Conservation (phyloP, 371 early-diverging fungal species). For the Blastocladiella emersonii region DNA sequence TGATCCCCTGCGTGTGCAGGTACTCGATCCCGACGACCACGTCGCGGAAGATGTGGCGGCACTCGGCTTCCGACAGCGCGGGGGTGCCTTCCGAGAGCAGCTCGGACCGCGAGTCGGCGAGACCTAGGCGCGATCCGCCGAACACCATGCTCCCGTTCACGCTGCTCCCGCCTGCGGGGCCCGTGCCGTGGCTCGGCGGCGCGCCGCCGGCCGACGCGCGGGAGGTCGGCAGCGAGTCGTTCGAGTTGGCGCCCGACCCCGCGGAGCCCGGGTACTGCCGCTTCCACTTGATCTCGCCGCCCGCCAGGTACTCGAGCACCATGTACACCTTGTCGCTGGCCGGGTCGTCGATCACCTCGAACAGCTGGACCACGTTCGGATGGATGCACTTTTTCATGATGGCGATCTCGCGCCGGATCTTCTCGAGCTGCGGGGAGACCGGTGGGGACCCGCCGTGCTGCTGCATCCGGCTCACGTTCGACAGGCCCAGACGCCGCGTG, state of each 20-base stretch:
- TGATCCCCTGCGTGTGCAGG: slow-evolving; percentile 79
- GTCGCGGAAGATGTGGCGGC: slow-evolving; percentile 72
- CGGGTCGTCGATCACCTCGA: slow-evolving; percentile 91
- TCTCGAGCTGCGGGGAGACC: slow-evolving; percentile 52
- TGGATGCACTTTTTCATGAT: slow-evolving; percentile 89
- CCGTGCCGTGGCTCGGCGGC: too few species aligned
- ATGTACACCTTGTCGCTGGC: slow-evolving; percentile 77
- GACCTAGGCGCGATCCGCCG: too few species aligned
- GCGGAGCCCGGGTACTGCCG: slow-evolving; percentile 14
- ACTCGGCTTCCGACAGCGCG: slow-evolving; percentile 41
- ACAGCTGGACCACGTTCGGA: slow-evolving; percentile 75
- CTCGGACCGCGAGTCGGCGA: too few species aligned
- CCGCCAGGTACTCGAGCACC: slow-evolving; percentile 78
- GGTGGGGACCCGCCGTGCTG: slow-evolving; percentile 2
- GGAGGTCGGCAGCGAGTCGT: too few species aligned
- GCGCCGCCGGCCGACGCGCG: too few species aligned
- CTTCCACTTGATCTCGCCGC: slow-evolving; percentile 84
- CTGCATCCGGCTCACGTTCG: slow-evolving; percentile 12
- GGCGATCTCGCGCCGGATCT: slow-evolving; percentile 84
- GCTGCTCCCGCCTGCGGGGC: too few species aligned
- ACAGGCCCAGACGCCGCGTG: slow-evolving; percentile 44
- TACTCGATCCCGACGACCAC: slow-evolving; percentile 85
- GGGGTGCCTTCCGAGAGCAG: slow-evolving; percentile 32
- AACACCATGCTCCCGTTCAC: too few species aligned
- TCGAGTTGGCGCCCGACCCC: too few species aligned